Evolutionary conservation across 2,329 filamentous ascomycete species (phyloP).

Genomic region (Venturia carpophila): DNA sequence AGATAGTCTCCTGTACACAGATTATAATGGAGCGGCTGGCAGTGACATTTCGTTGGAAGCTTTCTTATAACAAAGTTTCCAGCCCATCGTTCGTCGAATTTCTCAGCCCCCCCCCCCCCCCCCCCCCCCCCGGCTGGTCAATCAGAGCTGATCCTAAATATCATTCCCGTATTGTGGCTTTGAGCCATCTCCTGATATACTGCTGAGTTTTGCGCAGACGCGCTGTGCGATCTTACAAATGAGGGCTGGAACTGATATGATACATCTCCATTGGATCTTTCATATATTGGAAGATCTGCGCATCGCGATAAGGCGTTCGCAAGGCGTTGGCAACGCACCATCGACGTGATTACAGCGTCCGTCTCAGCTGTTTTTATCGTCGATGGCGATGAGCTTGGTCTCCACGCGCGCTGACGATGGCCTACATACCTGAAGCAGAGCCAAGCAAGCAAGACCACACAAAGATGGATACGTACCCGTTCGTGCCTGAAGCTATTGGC

Average conservation of each 20-base stretch:
- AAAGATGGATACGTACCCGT: neutral
- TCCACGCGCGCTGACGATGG: neutral
- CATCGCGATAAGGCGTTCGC: neutral
- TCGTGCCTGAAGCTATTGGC: neutral
- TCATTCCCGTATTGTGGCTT: neutral
- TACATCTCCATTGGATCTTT: neutral
- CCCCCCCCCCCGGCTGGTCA: too few species aligned
- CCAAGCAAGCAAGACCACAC: neutral
- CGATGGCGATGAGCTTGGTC: neutral
- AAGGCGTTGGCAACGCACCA: neutral
- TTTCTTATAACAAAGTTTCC: too few species aligned
- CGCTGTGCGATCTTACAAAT: neutral
- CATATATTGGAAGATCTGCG: neutral
- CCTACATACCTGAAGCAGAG: constrained; percentile 9
- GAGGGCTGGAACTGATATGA: neutral
- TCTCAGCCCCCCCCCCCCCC: too few species aligned
- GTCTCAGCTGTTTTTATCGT: neutral
- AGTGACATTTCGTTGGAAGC: too few species aligned
- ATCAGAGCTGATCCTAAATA: too few species aligned
- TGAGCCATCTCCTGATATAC: neutral
- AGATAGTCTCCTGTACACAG: too few species aligned
- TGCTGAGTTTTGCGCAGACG: neutral
- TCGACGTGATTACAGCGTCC: neutral
- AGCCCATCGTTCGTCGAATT: too few species aligned
- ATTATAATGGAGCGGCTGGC: too few species aligned